A percentile compares a stretch with the other conserved stretches of the same genome.
Conservation (phyloP, 805 yeast genomes). For the Metschnikowia chrysomelidarum region DNA sequence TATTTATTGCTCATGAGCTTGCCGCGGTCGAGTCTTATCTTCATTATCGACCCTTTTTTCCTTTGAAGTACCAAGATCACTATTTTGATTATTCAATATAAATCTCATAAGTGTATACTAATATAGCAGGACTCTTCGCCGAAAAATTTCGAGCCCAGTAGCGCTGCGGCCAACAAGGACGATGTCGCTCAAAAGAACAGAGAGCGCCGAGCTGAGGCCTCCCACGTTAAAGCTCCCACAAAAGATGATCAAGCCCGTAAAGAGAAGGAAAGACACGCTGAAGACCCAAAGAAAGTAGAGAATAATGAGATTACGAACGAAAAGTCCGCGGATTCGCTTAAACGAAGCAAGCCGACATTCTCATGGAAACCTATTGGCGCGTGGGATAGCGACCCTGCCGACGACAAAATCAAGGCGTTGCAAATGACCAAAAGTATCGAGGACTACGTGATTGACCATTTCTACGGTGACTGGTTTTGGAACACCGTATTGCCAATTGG, state of each 20-base stretch:
- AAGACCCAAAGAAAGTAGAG: too few relatives aligned
- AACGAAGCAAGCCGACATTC: conserved; percentile 25
- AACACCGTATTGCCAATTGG: conserved; percentile 64
- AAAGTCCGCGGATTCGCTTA: not conserved
- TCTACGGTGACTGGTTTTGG: conserved; percentile 70
- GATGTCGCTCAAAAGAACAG: conserved; percentile 18
- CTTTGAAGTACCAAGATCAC: too few relatives aligned
- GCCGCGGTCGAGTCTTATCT: too few relatives aligned
- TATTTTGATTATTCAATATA: too few relatives aligned
- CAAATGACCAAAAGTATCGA: conserved; percentile 40
- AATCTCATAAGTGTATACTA: too few relatives aligned
- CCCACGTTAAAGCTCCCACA: conserved; percentile 14
- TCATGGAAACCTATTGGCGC: conserved; percentile 42
- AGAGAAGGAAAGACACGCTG: not conserved
- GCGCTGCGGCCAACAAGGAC: conserved; percentile 16
- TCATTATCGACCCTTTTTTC: too few relatives aligned
- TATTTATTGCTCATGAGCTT: too few relatives aligned
- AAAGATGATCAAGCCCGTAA: conserved; percentile 1
- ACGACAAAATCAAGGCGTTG: conserved; percentile 28
- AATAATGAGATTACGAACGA: too few relatives aligned
- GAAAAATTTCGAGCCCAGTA: conserved; percentile 12
- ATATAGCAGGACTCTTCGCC: conserved; percentile 11
- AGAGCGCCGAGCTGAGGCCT: conserved; percentile 13
- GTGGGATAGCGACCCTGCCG: conserved; percentile 28
- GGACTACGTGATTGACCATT: conserved; percentile 63